Evolutionary conservation across 371 early-diverging fungal species (phyloP), one percentile per base, ranked within the genome.

Genomic region (Mucor lusitanicus): DNA sequence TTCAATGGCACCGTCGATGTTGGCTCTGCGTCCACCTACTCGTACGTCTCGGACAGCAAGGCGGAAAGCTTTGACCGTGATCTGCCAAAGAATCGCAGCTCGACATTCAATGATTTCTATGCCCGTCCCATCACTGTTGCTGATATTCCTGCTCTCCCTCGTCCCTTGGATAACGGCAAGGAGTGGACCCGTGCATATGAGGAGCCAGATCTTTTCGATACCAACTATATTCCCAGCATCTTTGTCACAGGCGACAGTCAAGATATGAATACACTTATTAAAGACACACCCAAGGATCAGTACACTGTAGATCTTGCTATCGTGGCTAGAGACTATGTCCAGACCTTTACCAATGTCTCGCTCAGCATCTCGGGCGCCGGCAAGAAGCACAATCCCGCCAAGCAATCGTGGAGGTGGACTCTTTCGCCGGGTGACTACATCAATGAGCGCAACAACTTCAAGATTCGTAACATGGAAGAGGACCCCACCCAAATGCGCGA

Each of bases 401-500:
- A 87, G 59, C 87, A 87, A 68, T 78, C 76, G 59, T 87, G 87
- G 87, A 70, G 69, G 65, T 82, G 79, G 81, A 37, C 35, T 1
- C 71, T 85, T 32, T 58, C 74, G 23, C 35, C 60, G 0, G 77
- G 78, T 3, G 72, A 83, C 17, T 65, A 53, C 56, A 68, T 79
- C 28, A 72, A 79, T 58, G 73, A 74, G 46, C 85, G 87, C 28
- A 75, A 69, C 69, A 80, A 77, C 60, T 80, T 87, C 75, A 87
- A 87, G 73, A 59, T 85, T 42, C 82, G 87, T 25, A 81, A 87
- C 42, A 81, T 81, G 81, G 85, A 85, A 68, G 84, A 84, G 67
- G 87, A 87, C 46, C 87, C 87, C 30, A 87, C 87, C 11, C 87
- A 87, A 69, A 82, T 87, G 73, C 85, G 87, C 54, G 87, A 87